Evolutionary conservation across 805 yeast species (phyloP), one percentile per base, ranked within the genome.

Genomic region (Cyberlindnera xylosilytica): DNA sequence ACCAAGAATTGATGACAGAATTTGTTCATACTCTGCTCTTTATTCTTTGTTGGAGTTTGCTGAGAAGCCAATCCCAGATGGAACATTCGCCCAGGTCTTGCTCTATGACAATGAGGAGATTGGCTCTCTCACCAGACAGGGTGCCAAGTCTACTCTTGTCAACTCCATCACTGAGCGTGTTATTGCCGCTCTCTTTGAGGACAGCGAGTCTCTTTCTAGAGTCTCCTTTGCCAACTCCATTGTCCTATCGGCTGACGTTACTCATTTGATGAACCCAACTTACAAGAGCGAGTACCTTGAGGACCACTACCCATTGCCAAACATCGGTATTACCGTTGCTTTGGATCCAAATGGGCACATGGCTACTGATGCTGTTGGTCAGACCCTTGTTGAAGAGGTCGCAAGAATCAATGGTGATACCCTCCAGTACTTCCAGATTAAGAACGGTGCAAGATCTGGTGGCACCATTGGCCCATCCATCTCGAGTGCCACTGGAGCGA

Each of bases 381-480:
- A 77, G 17, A 83, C 91, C 0, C 67, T 88, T 38, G 70, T 79
- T 36, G 86, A 84, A 61, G 83, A 82, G 54, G 60, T 87, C 49
- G 95, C 88, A 3, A 67, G 76, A 44, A 58, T 66, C 40, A 80
- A 85, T 47, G 83, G 71, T 38, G 88, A 84, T 59, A 65, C 68
- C 41, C 51, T 87, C 22, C 96, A 88, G 65, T 81, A 79, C 64
- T 87, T 87, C 79, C 96, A 87, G 58, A 83, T 86, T 61, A 78
- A 93, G 63, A 87, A 88, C 65, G 90, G 82, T 60, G 75, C 86
- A 13, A 76, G 93, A 59, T 81, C 89, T 1, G 96, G 96, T 24
- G 95, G 95, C 30, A 87, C 96, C 20, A 86, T 88, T 58, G 96
- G 96, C 0, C 96, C 87, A 18, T 70, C 74, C 10, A 67, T 81